Base-by-base conservation (phyloP, 306 rosid species). In the Rosa chinensis region DNA sequence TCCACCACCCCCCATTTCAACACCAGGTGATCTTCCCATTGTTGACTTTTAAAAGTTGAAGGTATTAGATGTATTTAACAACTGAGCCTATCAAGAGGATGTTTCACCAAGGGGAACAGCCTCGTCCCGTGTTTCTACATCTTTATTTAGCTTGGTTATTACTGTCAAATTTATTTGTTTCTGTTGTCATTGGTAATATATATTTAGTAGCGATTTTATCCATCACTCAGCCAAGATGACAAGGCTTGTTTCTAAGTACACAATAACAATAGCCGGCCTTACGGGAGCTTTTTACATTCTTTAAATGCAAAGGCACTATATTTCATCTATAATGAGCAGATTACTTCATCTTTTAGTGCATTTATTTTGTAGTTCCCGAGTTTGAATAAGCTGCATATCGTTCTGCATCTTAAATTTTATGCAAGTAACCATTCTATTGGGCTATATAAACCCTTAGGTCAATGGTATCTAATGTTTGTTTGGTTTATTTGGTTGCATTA, bases 1-100 rank as follows among this genome's bases (percentile, higher is more conserved):
- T 8, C 99, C 96, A 62, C 97, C 99, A 10, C 91, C 98, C 3
- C 96, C 99, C 53, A 84, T 89, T 72, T 84, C 99, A 79, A 67
- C 78, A 63, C 98, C 97, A 82, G 99, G 99, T 95, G 87, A 88
- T 72, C 40, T 63, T 85, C 72, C 62, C 80, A 18, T 74, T 70
- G 11, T n/a, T 78, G 21, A 70, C 63, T 68, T 56, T 77, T 55
- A 37, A 20, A 73, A 68, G 32, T 55, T 68, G 35, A 73, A 50
- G 58, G 78, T 28, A 14, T 59, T 16, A 14, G 21, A 20, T 45
- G 59, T 45, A 13, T 5, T 20, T 76, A 35, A 42, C 4, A 13
- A 49, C 42, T 40, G 47, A 16, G 70, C 2, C 45, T 66, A 17
- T 18, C 21, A 39, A 37, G 47, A 10, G 47, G 47, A 11, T 17